Conservation (phyloP, 805 yeast species). For the Nematodospora valgi region DNA sequence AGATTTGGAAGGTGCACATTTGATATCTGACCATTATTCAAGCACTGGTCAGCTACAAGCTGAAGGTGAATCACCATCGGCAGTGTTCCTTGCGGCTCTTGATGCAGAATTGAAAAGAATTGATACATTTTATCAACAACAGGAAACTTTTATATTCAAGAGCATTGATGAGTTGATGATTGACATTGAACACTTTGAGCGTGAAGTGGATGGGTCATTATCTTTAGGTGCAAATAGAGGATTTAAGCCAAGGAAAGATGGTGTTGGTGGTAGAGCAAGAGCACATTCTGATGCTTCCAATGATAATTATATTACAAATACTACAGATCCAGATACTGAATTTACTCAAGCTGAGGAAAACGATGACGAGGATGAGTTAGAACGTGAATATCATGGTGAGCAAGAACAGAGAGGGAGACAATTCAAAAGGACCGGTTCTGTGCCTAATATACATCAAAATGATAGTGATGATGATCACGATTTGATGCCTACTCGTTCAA, state of each 20-base stretch:
- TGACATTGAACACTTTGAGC: conserved; percentile 64
- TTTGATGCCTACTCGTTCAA: conserved; percentile 15
- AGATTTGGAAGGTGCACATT: conserved; percentile 9
- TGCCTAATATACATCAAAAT: conserved; percentile 4
- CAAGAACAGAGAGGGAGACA: conserved; percentile 25
- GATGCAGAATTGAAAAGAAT: conserved; percentile 76
- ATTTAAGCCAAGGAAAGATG: not conserved
- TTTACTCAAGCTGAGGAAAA: conserved; percentile 28
- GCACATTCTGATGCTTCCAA: conserved; percentile 16
- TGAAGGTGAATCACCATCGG: conserved; percentile 44
- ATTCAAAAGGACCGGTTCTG: conserved; percentile 10
- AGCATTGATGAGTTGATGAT: conserved; percentile 54
- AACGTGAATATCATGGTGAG: conserved; percentile 24
- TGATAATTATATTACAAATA: conserved; percentile 14
- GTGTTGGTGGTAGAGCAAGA: conserved; percentile 7
- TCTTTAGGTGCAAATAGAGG: conserved; percentile 3
- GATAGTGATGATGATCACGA: conserved; percentile 5
- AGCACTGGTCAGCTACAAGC: conserved; percentile 18
- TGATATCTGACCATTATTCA: conserved; percentile 8
- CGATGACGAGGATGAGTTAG: conserved; percentile 19
- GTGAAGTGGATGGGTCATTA: conserved; percentile 20
- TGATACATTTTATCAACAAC: conserved; percentile 66
- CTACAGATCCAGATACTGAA: conserved; percentile 34
- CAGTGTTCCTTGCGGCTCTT: conserved; percentile 65
- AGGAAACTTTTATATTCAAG: conserved; percentile 55